Conservation (phyloP, 371 early-diverging fungal species). For the Nematocida major region DNA sequence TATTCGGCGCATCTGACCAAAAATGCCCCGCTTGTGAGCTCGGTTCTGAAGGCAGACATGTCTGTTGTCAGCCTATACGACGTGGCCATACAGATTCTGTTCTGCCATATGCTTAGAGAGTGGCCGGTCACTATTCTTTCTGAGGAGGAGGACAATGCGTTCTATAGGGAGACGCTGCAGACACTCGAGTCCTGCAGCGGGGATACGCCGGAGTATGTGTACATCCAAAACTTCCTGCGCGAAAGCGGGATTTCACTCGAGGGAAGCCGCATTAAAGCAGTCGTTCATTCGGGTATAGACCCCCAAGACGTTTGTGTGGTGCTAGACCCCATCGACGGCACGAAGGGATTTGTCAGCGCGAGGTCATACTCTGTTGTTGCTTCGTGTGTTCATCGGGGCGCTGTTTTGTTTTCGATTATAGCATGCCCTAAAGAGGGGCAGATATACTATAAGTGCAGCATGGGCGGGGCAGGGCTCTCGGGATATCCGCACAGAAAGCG, state of each 20-base stretch:
- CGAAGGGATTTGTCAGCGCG: slow-evolving; percentile 17
- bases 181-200: not conserved
- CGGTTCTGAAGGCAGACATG: not conserved
- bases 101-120: not conserved
- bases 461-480: not conserved
- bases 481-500: slow-evolving; percentile 12
- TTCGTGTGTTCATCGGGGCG: not conserved
- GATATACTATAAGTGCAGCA: slow-evolving; percentile 8
- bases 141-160: slow-evolving; percentile 25
- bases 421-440: slow-evolving; percentile 6
- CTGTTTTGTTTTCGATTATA: slow-evolving; percentile 23
- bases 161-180: not conserved
- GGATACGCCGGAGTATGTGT: not conserved
- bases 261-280: not conserved
- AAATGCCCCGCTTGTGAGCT: not conserved
- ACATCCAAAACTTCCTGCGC: not conserved
- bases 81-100: slow-evolving; percentile 30
- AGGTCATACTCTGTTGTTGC: slow-evolving; percentile 24
- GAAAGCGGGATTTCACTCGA: not conserved
- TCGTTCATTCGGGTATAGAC: not conserved
- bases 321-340: slow-evolving; percentile 45
- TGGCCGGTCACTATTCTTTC: slow-evolving; percentile 15
- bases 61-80: slow-evolving; percentile 23
- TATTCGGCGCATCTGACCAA: slow-evolving; percentile 11
- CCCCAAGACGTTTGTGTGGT: not conserved